A percentile compares a stretch with the other conserved stretches of the same genome.
Evolutionary conservation across 805 yeast species (phyloP).

Genomic region (Saccharomycopsis lassenensis): DNA sequence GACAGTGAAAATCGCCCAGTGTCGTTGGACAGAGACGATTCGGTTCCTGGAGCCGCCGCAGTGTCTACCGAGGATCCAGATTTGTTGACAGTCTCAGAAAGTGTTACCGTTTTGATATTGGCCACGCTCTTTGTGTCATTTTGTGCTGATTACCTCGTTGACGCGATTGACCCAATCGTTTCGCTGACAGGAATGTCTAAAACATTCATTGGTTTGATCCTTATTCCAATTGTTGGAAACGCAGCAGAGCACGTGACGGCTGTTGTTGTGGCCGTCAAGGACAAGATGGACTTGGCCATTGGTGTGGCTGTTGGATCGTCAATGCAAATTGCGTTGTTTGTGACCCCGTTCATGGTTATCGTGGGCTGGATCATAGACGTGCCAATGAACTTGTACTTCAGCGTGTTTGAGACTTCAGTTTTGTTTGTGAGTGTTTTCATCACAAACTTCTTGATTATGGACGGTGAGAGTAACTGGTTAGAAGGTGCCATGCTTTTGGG

Average conservation of each 20-base stretch:
- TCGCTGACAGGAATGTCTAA: conserved; percentile 76
- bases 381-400: conserved; percentile 87
- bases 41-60: no score
- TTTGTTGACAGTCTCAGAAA: no score
- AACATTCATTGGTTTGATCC: conserved; percentile 88
- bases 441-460: conserved; percentile 75
- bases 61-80: no score
- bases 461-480: conserved; percentile 93
- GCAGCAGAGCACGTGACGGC: conserved; percentile 99
- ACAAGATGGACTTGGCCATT: conserved; percentile 94
- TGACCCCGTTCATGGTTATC: conserved; percentile 89
- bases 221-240: conserved; percentile 94
- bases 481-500: conserved; percentile 90
- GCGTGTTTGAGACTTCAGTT: conserved; percentile 87
- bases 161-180: conserved; percentile 84
- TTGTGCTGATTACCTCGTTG: conserved; percentile 90
- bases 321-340: conserved; percentile 87
- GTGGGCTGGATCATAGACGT: conserved; percentile 84
- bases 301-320: conserved; percentile 96
- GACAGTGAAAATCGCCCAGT: no score
- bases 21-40: no score
- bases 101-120: conserved; percentile 37
- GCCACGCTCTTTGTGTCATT: conserved; percentile 74
- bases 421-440: conserved; percentile 82
- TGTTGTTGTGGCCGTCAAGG: conserved; percentile 84